phyloP scores from a whole-genome alignment of 768 basidiomycete species.

The Piloderma croceum region DNA sequence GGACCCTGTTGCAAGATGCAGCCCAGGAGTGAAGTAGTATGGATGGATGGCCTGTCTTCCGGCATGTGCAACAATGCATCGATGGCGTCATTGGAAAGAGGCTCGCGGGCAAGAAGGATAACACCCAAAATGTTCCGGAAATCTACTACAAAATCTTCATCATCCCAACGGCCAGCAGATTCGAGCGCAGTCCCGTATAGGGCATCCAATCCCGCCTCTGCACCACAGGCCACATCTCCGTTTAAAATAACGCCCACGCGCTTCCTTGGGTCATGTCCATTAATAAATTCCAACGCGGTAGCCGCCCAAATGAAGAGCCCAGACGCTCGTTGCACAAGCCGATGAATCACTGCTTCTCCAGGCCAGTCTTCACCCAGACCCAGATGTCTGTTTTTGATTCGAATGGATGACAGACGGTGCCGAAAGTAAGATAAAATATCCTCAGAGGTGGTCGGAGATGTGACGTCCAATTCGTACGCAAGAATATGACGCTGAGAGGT shows the following conservation, averaged over 20 bases:
- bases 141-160: constrained; percentile 21
- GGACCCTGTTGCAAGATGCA: constrained; percentile 25
- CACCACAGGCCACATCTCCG: constrained; percentile 20
- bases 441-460: too few species aligned
- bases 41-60: constrained; percentile 22
- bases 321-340: constrained; percentile 20
- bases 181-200: constrained; percentile 28
- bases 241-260: too few species aligned
- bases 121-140: constrained; percentile 29
- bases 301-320: constrained; percentile 28
- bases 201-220: constrained; percentile 23
- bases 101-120: constrained; percentile 23
- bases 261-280: too few species aligned
- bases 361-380: constrained; percentile 15
- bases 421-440: constrained; percentile 22
- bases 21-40: constrained; percentile 23
- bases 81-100: constrained; percentile 19
- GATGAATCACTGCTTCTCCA: constrained; percentile 10
- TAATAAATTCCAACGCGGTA: constrained; percentile 14
- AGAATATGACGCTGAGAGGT: constrained; percentile 9
- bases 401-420: constrained; percentile 11
- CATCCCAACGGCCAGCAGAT: constrained; percentile 25
- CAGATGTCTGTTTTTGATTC: constrained; percentile 9
- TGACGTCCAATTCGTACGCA: too few species aligned
- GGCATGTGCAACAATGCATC: constrained; percentile 12